Base-by-base conservation (phyloP, 257 asterid genomes). In the Knoxia roxburghii region DNA sequence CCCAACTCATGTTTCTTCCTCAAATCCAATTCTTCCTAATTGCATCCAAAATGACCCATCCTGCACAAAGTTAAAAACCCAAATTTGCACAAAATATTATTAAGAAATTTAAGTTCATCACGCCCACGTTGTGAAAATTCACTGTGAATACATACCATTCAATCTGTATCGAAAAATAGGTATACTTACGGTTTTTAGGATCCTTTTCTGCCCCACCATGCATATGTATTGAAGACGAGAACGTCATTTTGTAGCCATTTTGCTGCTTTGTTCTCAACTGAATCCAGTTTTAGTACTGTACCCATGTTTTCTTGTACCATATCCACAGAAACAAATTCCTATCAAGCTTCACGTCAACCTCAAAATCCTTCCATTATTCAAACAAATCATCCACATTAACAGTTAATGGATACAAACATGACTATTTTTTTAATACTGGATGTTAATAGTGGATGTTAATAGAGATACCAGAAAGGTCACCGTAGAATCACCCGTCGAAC, bases 401-500 rank as follows among this genome's bases (percentile, higher is more conserved):
- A 37, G 9, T 37, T 9, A 37, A 37, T 37, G 9, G 41, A 37
- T 37, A 37, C 41, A 37, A 37, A n/a, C n/a, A n/a, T n/a, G n/a
- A n/a, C n/a, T n/a, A n/a, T n/a, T n/a, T n/a, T n/a, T n/a, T n/a
- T n/a, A n/a, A n/a, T n/a, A n/a, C n/a, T n/a, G n/a, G n/a, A n/a
- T n/a, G n/a, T n/a, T n/a, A n/a, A n/a, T n/a, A n/a, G n/a, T n/a
- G n/a, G n/a, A n/a, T n/a, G n/a, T n/a, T n/a, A n/a, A n/a, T n/a
- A n/a, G n/a, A 10, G 64, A 9, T 55, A 74, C 78, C 78, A 51
- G 1, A 30, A 86, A 88, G 3, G 87, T 78, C 73, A 84, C 78
- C 15, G 78, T 72, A 23, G 90, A 89, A 74, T 89, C 96, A 26
- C 96, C 96, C 67, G 85, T n/a, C 89, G 72, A 89, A 84, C 91